Conservation (phyloP, 257 asterid species). For the Solanum megistacrolobum region DNA sequence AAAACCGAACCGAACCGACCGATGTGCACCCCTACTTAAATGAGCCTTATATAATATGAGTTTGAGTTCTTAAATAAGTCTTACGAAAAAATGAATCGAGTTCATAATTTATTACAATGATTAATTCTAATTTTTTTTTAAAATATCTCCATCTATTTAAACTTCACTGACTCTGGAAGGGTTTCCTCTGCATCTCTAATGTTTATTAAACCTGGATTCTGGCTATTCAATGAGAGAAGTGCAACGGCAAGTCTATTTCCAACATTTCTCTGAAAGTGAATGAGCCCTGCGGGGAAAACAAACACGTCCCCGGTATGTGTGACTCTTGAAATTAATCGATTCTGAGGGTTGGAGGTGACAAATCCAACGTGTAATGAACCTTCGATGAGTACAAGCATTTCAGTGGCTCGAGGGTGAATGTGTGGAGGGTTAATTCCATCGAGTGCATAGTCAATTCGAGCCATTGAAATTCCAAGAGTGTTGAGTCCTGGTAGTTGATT, state of each 20-base stretch:
- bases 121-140: no score
- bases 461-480: slow-evolving; percentile 10
- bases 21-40: no score
- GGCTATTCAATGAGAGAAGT: background rate
- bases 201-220: background rate
- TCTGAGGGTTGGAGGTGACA: background rate
- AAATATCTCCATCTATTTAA: background rate
- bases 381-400: background rate
- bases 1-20: no score
- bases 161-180: background rate
- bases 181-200: background rate
- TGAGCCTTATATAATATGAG: background rate
- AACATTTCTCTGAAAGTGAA: background rate
- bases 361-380: background rate
- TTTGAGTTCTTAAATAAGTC: no score
- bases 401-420: background rate
- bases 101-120: background rate
- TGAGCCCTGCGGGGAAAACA: background rate
- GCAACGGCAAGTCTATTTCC: background rate
- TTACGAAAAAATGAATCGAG: background rate
- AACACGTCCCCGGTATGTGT: background rate
- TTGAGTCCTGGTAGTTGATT: slow-evolving; percentile 10
- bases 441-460: slow-evolving; percentile 9
- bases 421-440: background rate
- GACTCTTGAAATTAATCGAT: background rate